Evolutionary conservation across 345 rosid genomes (phyloP).

Genomic region (Combretum micranthum): DNA sequence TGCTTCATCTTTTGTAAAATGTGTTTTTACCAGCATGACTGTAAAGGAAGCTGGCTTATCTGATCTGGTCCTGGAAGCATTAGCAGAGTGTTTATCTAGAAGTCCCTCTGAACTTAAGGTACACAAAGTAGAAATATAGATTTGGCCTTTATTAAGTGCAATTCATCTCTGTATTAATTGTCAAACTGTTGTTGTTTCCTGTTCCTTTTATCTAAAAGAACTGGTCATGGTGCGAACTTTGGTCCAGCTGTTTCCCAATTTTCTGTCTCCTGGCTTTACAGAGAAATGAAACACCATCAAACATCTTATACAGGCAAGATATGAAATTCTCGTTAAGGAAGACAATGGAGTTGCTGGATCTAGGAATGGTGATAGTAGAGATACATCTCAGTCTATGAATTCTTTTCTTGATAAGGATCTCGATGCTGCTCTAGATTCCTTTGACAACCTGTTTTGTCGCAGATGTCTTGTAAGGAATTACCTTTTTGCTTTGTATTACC

Average conservation of each 20-base stretch:
- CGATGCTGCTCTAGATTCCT: constrained; percentile 98
- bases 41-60: constrained; percentile 62
- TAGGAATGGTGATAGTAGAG: constrained; percentile 39
- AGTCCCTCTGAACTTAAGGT: constrained; percentile 81
- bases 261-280: constrained; percentile 72
- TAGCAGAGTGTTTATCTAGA: constrained; percentile 65
- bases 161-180: constrained; percentile 3
- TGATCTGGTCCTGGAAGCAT: constrained; percentile 58
- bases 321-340: constrained; percentile 60
- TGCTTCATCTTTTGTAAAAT: background rate
- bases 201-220: constrained; percentile 17
- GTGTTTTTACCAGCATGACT: constrained; percentile 59
- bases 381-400: constrained; percentile 34
- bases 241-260: constrained; percentile 88
- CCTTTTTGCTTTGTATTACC: constrained; percentile 4
- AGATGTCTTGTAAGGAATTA: constrained; percentile 78
- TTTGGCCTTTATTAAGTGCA: constrained; percentile 3
- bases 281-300: constrained; percentile 94
- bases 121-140: constrained; percentile 10
- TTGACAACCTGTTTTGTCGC: constrained; percentile 95
- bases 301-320: constrained; percentile 99
- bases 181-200: constrained; percentile 3
- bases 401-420: constrained; percentile 76
- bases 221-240: constrained; percentile 61
- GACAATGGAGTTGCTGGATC: constrained; percentile 39